phyloP scores from a whole-genome alignment of 1,139 yeast species.

The Saccharomyces hybrid region DNA sequence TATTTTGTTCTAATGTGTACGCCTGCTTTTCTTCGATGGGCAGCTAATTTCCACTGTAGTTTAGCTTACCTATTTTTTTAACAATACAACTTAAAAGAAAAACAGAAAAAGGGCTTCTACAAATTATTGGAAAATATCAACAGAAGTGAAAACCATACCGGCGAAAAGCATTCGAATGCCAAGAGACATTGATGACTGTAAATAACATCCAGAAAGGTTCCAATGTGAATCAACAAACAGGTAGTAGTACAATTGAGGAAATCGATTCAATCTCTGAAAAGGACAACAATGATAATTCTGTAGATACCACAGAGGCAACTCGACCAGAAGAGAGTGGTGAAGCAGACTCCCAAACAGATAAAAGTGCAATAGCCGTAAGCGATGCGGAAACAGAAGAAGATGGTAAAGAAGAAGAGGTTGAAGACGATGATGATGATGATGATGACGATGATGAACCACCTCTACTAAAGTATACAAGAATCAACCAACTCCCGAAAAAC shows the following conservation, averaged over 20 bases:
- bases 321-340: neutral
- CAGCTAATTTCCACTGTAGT: too few species aligned
- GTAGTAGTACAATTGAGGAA: neutral
- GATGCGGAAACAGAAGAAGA: constrained; percentile 3
- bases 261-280: neutral
- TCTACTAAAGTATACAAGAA: constrained; percentile 59
- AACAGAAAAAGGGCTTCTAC: neutral
- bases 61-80: neutral
- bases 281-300: neutral
- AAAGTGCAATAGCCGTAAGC: neutral
- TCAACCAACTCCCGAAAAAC: constrained; percentile 54
- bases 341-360: neutral
- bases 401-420: constrained; percentile 21
- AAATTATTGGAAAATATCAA: neutral
- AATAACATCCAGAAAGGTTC: neutral
- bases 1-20: too few species aligned
- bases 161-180: neutral
- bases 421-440: constrained; percentile 27
- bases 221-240: neutral
- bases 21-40: too few species aligned
- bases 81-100: neutral
- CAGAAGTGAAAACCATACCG: neutral
- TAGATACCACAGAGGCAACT: neutral
- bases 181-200: neutral
- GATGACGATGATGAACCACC: constrained; percentile 57